Conservation (phyloP, 176 grass and related monocot genomes). For the Musa schizocarpa region DNA sequence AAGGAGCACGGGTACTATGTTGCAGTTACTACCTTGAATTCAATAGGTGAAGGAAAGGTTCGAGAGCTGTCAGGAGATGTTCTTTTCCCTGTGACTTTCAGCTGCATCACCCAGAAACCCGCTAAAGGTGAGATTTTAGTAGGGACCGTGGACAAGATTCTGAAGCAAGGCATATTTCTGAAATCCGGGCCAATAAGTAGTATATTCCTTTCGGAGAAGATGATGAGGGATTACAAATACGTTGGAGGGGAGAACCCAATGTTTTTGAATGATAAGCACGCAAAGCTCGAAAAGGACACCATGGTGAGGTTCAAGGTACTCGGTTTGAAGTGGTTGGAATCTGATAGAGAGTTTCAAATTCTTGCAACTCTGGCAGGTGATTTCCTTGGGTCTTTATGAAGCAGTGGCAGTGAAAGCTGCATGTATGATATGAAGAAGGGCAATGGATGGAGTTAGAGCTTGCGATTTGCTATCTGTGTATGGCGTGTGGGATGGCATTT, state of each 20-base stretch:
- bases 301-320: conserved; percentile 69
- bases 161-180: conserved; percentile 82
- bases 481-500: too few species aligned
- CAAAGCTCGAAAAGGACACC: conserved; percentile 73
- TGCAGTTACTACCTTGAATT: conserved; percentile 55
- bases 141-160: conserved; percentile 58
- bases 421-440: background rate
- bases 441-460: too few species aligned
- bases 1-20: conserved; percentile 91
- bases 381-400: conserved; percentile 77
- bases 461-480: too few species aligned
- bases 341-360: conserved; percentile 71
- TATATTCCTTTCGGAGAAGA: conserved; percentile 74
- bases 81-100: conserved; percentile 69
- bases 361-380: conserved; percentile 72
- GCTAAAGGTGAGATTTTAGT: conserved; percentile 72
- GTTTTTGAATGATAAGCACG: conserved; percentile 61
- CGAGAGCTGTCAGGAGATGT: conserved; percentile 70
- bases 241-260: conserved; percentile 64
- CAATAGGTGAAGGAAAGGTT: conserved; percentile 66
- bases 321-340: conserved; percentile 80
- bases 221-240: conserved; percentile 65
- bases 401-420: too few species aligned
- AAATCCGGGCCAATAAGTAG: conserved; percentile 68
- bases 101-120: conserved; percentile 67